A percentile compares a stretch with the other conserved stretches of the same genome.
These are phyloP conservation scores for Marasmius oreades DNA, from an alignment of 1,284 basidiomycete species.

Conservation along the genomic window DNA sequence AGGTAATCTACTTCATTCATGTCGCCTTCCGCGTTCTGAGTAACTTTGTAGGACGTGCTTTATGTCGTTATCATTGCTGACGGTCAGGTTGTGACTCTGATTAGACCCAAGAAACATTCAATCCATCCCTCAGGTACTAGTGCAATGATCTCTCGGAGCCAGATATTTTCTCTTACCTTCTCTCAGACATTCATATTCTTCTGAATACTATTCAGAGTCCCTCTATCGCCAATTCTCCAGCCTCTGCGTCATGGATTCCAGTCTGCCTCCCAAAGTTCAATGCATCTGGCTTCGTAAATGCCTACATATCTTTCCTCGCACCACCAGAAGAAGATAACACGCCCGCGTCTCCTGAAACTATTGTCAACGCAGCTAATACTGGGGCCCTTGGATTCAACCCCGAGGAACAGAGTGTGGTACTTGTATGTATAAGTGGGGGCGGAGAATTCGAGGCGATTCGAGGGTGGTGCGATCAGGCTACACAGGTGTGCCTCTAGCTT, in stretches of 20 bases:
- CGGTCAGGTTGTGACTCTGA: conserved; percentile 81
- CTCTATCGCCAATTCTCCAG: conserved; percentile 66
- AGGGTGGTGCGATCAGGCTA: conserved; percentile 66
- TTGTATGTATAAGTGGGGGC: conserved; percentile 67
- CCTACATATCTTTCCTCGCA: conserved; percentile 73
- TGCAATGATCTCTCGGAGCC: conserved; percentile 2
- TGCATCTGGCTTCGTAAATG: conserved; percentile 86
- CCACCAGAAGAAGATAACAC: conserved; percentile 12
- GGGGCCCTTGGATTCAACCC: background rate
- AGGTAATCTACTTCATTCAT: conserved; percentile 42
- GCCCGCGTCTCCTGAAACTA: background rate
- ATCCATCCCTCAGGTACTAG: conserved; percentile 85
- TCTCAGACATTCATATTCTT: conserved; percentile 81
- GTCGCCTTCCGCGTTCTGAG: conserved; percentile 1
- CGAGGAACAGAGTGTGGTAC: conserved; percentile 41
- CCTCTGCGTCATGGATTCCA: conserved; percentile 88
- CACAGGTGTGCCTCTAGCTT: conserved; percentile 42
- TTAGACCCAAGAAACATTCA: conserved; percentile 89
- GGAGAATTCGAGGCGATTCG: conserved; percentile 69
- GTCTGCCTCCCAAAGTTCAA: conserved; percentile 97
- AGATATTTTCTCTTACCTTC: background rate
- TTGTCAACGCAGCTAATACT: background rate
- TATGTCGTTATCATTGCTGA: conserved; percentile 85
- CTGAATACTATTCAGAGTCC: conserved; percentile 77
- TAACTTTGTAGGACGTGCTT: conserved; percentile 69